Base-by-base conservation (phyloP, 1,139 yeast genomes). In the Diutina catenulata region DNA sequence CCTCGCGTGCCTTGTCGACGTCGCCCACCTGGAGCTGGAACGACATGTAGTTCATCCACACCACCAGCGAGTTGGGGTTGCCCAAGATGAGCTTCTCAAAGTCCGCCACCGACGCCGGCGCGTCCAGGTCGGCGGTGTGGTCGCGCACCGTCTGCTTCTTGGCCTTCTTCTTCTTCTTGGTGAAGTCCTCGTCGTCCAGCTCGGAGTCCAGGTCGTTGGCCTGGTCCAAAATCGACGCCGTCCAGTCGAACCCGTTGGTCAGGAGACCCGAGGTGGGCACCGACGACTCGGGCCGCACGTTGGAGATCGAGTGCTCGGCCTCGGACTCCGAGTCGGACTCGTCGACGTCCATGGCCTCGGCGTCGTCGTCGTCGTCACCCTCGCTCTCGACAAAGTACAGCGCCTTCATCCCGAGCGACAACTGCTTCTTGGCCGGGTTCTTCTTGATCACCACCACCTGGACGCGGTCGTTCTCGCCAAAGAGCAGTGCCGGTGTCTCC, bases 11-110 rank as follows among this genome's bases (percentile, higher is more conserved):
- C 60, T 82, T 86, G 40, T 88, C 96, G 43, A 87, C 66, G 56
- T 91, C 98, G 64, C 95, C 82, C 47, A 91, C 68, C 58, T 88
- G 95, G 47, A 91, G 70, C 60, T 87, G 95, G 81, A 88, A 91
- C 3, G 97, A 91, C 96, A 93, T 91, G 60, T 83, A 91, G 60
- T 88, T 86, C 86, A 91, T 88, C 98, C 98, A 91, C 47, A 87
- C 62, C 38, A 88, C 74, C 1, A 98, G 88, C 3, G 95, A 84
- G 62, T 86, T 82, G 40, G 98, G 97, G 52, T 82, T 81, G 53
- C 96, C 94, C 43, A 91, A 73, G 40, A 91, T 69, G 46, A 91
- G 64, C 51, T 98, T 76, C 60, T 91, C 99, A 53, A 86, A 91
- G 59, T 91, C 99, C 41, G 78, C 64, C 37, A 78, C 80, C 39